phyloP scores from a whole-genome alignment of 78 protist genomes.

The Dictyostelium capitatum region DNA sequence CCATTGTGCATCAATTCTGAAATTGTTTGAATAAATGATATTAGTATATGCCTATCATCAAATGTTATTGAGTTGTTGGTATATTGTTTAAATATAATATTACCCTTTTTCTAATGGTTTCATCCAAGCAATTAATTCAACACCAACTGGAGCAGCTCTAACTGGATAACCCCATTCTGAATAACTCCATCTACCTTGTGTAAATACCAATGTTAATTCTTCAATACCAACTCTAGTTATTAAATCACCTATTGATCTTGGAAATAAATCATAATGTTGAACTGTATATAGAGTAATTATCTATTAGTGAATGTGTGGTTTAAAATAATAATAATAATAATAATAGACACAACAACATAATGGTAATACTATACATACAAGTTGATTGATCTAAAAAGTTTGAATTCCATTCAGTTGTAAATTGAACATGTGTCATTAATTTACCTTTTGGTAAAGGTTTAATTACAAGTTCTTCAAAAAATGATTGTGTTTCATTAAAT shows the following conservation, averaged over 20 bases:
- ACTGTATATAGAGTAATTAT: neutral
- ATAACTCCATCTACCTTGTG: slow-evolving; percentile 86
- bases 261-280: slow-evolving; percentile 81
- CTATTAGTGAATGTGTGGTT: no score
- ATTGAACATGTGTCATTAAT: slow-evolving; percentile 71
- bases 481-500: slow-evolving; percentile 43
- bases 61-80: neutral
- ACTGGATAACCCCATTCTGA: slow-evolving; percentile 84
- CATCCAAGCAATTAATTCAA: slow-evolving; percentile 68
- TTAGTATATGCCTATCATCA: neutral
- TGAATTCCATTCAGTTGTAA: slow-evolving; percentile 79
- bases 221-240: slow-evolving; percentile 67
- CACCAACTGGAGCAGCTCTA: slow-evolving; percentile 83
- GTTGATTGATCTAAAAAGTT: slow-evolving; percentile 70
- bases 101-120: slow-evolving; percentile 47
- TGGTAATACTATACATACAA: slow-evolving; percentile 21
- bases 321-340: no score
- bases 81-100: neutral
- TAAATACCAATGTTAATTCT: slow-evolving; percentile 65
- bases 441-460: slow-evolving; percentile 68
- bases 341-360: no score
- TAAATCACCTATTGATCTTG: slow-evolving; percentile 78
- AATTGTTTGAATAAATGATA: neutral
- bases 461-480: slow-evolving; percentile 55
- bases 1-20: slow-evolving; percentile 79